Percentiles rank a stretch among this genome's conserved stretches.
These are phyloP conservation scores for Scytalidium sp. DNA, from an alignment of 2,329 filamentous ascomycete genomes.

Conservation along the genomic window DNA sequence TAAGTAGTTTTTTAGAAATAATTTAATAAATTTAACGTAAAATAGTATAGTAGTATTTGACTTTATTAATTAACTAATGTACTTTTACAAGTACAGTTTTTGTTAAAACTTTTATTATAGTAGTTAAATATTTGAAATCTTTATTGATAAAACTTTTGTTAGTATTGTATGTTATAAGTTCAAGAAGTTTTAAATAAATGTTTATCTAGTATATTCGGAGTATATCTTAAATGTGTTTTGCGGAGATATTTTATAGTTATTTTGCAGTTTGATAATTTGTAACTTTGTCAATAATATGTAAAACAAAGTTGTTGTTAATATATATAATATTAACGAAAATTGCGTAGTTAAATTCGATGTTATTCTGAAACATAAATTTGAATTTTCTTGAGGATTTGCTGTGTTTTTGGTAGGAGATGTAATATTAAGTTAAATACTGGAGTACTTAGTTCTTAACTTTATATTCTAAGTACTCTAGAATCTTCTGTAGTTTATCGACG, in stretches of 20 bases:
- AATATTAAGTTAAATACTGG: conserved; percentile 2
- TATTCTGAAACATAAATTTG: conserved; percentile 3
- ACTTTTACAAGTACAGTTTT: too few relatives aligned
- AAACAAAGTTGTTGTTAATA: conserved; percentile 1
- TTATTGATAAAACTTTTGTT: too few relatives aligned
- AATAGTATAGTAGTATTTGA: too few relatives aligned
- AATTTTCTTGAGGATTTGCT: conserved; percentile 1
- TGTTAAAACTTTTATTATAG: too few relatives aligned
- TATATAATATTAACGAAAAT: conserved; percentile 6
- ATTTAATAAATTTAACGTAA: conserved; percentile 6
- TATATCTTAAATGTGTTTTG: conserved; percentile 2
- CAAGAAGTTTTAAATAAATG: too few relatives aligned
- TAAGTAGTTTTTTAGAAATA: conserved; percentile 4
- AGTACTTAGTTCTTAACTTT: neutral
- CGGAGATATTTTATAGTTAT: conserved; percentile 1
- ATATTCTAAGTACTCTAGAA: neutral
- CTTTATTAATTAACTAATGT: too few relatives aligned
- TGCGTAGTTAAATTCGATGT: conserved; percentile 6
- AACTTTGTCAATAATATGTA: conserved; percentile 5
- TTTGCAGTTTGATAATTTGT: conserved; percentile 5
- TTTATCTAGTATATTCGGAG: conserved; percentile 5
- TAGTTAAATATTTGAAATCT: too few relatives aligned
- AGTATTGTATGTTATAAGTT: too few relatives aligned
- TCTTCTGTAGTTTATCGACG: neutral
- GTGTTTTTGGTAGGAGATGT: conserved; percentile 1